phyloP scores from a whole-genome alignment of 352 stramenopile genomes.

The Phytophthora cactorum region DNA sequence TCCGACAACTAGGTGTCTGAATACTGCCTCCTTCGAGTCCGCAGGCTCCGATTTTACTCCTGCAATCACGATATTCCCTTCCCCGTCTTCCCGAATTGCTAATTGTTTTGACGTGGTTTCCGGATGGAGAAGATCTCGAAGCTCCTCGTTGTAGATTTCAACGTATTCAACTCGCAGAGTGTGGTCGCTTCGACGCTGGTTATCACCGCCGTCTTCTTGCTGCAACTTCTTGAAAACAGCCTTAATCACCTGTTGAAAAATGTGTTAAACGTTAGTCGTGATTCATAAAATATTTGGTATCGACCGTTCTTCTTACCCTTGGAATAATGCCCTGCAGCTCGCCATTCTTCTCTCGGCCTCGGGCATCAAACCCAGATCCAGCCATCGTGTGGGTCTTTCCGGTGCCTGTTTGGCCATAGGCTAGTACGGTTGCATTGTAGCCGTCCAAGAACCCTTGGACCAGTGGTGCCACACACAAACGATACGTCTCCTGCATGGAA shows the following conservation, averaged over 20 bases:
- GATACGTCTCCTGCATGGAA: slow-evolving; percentile 64
- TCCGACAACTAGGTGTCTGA: slow-evolving; percentile 82
- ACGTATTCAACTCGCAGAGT: slow-evolving; percentile 95
- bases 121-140: slow-evolving; percentile 94
- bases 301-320: slow-evolving; percentile 47
- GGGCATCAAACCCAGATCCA: slow-evolving; percentile 55
- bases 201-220: slow-evolving; percentile 40
- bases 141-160: slow-evolving; percentile 99
- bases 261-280: background rate
- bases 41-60: slow-evolving; percentile 86
- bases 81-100: slow-evolving; percentile 78
- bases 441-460: slow-evolving; percentile 83
- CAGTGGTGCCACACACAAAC: slow-evolving; percentile 64
- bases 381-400: slow-evolving; percentile 98
- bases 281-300: slow-evolving; percentile 1
- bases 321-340: slow-evolving; percentile 87
- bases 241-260: slow-evolving; percentile 54
- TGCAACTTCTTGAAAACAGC: slow-evolving; percentile 77
- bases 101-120: slow-evolving; percentile 83
- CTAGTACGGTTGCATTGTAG: slow-evolving; percentile 86
- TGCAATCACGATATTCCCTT: slow-evolving; percentile 80
- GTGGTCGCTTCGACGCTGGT: slow-evolving; percentile 60
- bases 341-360: slow-evolving; percentile 59
- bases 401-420: slow-evolving; percentile 88
- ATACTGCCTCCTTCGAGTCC: slow-evolving; percentile 79